These are phyloP conservation scores for Geotrichum klebahnii DNA, from an alignment of 1,139 yeast genomes.

Conservation along the genomic window DNA sequence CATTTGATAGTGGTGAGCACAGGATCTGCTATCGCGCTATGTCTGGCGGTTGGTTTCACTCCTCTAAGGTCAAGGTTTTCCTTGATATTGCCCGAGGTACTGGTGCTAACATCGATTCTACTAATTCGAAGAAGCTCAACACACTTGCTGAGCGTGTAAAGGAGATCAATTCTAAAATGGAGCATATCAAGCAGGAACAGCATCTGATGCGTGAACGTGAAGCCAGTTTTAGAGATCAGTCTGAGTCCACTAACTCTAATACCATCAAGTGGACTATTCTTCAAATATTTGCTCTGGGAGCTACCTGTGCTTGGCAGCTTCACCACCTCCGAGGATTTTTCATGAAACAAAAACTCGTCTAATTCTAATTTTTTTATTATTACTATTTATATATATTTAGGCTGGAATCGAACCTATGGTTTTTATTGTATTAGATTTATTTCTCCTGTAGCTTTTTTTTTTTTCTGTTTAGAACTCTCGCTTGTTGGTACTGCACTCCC, in stretches of 20 bases:
- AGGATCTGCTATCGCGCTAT: slow-evolving; percentile 65
- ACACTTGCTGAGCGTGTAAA: slow-evolving; percentile 52
- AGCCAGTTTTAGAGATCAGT: slow-evolving; percentile 59
- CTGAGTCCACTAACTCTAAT: slow-evolving; percentile 61
- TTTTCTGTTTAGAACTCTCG: neutral
- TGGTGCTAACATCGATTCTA: slow-evolving; percentile 49
- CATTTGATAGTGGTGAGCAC: slow-evolving; percentile 70
- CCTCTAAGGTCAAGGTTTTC: slow-evolving; percentile 48
- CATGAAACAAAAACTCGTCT: slow-evolving; percentile 61
- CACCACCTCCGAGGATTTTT: slow-evolving; percentile 60
- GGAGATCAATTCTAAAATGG: slow-evolving; percentile 51
- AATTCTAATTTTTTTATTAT: slow-evolving; percentile 21
- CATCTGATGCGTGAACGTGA: slow-evolving; percentile 65
- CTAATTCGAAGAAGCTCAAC: slow-evolving; percentile 48
- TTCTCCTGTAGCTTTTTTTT: too few relatives aligned
- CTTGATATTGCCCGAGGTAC: slow-evolving; percentile 54
- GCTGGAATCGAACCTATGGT: slow-evolving; percentile 2
- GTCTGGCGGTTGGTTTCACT: slow-evolving; percentile 55
- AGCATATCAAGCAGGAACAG: slow-evolving; percentile 61
- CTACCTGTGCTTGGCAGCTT: slow-evolving; percentile 66
- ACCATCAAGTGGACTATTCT: slow-evolving; percentile 64
- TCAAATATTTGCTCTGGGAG: slow-evolving; percentile 54
- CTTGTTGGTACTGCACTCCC: neutral
- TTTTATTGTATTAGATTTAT: too few relatives aligned
- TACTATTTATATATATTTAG: slow-evolving; percentile 1